A percentile compares a stretch with the other conserved stretches of the same genome.
These are phyloP conservation scores for Emydomyces testavorans DNA, from an alignment of 2,329 filamentous ascomycete species.

Conservation along the genomic window DNA sequence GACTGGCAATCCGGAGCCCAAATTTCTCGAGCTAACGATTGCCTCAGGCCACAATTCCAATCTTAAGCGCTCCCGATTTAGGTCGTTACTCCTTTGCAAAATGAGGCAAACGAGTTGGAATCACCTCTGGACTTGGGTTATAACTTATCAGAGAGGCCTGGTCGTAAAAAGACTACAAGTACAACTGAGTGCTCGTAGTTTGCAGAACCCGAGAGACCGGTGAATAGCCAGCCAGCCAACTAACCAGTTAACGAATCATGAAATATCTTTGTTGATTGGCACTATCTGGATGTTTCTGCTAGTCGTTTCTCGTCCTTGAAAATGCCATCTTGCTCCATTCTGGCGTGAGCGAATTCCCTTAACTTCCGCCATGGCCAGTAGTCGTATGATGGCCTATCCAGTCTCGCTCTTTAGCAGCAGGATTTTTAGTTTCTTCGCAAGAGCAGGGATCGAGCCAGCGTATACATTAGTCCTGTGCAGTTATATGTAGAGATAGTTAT, in stretches of 20 bases:
- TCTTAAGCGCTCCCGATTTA: not conserved
- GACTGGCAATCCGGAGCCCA: too few relatives aligned
- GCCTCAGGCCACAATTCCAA: not conserved
- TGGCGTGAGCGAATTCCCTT: too few relatives aligned
- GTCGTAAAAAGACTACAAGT: not conserved
- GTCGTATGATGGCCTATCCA: too few relatives aligned
- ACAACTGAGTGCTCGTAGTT: not conserved
- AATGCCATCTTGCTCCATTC: too few relatives aligned
- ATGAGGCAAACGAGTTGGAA: not conserved
- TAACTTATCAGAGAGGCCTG: too few relatives aligned
- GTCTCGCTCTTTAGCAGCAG: too few relatives aligned
- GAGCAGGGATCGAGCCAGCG: not conserved
- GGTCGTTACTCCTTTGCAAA: not conserved
- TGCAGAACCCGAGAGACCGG: not conserved
- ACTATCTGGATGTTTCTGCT: not conserved
- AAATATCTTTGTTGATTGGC: not conserved
- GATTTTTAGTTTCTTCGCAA: too few relatives aligned
- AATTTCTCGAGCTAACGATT: not conserved
- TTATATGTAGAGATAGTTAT: too few relatives aligned
- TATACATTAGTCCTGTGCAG: too few relatives aligned
- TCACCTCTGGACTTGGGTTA: too few relatives aligned
- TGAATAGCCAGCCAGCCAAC: not conserved
- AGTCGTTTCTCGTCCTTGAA: too few relatives aligned
- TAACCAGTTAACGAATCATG: not conserved
- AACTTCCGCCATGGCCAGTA: too few relatives aligned